These are phyloP conservation scores for Pleurotus ostreatus DNA, from an alignment of 768 basidiomycete species.

Conservation along the genomic window DNA sequence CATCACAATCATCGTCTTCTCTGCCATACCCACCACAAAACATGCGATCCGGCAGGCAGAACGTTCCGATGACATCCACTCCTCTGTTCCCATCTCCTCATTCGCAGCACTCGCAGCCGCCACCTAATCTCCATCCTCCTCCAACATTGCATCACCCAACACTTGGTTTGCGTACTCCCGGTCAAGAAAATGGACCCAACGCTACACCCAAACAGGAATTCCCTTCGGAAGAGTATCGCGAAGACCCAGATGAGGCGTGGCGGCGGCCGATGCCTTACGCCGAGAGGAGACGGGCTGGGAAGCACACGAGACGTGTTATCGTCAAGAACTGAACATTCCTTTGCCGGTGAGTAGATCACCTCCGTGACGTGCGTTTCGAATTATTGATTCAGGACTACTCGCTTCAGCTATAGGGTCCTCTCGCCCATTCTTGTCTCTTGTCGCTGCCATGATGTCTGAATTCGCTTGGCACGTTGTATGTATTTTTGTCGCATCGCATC, in stretches of 20 bases:
- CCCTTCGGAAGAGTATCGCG: constrained; percentile 44
- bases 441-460: not conserved
- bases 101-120: constrained; percentile 6
- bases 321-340: constrained; percentile 37
- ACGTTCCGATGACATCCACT: constrained; percentile 28
- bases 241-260: constrained; percentile 70
- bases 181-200: constrained; percentile 33
- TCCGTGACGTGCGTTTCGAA: not conserved
- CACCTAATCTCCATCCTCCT: constrained; percentile 20
- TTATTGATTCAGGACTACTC: not conserved
- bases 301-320: constrained; percentile 73
- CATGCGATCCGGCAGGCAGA: constrained; percentile 26
- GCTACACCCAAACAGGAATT: constrained; percentile 30
- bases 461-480: not conserved
- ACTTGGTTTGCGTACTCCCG: constrained; percentile 41
- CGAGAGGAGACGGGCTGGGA: constrained; percentile 74
- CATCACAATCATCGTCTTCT: constrained; percentile 23
- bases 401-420: too few species aligned
- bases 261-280: constrained; percentile 67
- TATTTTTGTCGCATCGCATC: not conserved
- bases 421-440: not conserved
- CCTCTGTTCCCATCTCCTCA: constrained; percentile 26
- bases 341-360: not conserved
- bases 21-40: constrained; percentile 7
- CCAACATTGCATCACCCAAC: constrained; percentile 27